A percentile compares a stretch with the other conserved stretches of the same genome.
Evolutionary conservation across 208 protist genomes (phyloP).

Genomic region (Polymyxa betae): DNA sequence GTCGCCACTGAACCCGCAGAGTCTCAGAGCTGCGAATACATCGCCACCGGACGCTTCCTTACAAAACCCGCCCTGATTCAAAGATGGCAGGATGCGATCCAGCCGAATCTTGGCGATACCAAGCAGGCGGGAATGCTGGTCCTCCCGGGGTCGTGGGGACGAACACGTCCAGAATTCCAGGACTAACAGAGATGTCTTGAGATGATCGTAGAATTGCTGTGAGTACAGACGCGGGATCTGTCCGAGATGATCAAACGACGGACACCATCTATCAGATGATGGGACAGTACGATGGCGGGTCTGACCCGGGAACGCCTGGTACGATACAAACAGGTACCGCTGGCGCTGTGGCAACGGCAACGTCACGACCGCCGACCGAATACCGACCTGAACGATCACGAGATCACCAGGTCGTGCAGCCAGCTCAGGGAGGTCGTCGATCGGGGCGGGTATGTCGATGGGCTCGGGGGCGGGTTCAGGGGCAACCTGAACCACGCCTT

Average conservation of each 20-base stretch:
- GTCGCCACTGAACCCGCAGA: neutral
- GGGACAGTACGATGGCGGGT: neutral
- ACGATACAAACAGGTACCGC: neutral
- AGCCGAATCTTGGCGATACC: neutral
- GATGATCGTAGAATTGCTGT: neutral
- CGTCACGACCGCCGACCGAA: neutral
- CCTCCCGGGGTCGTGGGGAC: neutral
- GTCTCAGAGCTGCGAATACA: neutral
- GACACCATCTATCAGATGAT: neutral
- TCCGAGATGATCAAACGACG: neutral
- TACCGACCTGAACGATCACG: neutral
- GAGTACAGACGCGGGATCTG: neutral
- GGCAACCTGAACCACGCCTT: neutral
- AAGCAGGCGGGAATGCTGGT: neutral
- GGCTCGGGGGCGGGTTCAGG: neutral
- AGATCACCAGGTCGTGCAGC: neutral
- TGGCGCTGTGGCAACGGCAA: neutral
- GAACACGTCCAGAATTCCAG: neutral
- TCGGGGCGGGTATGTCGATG: too few species aligned
- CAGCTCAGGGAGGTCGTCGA: too few species aligned
- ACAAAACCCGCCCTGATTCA: neutral
- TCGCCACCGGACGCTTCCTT: neutral
- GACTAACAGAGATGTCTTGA: neutral
- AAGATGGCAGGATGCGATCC: neutral
- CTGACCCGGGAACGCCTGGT: neutral